Base-by-base conservation (phyloP, 1,284 basidiomycete genomes). In the Trichosporon sp. region DNA sequence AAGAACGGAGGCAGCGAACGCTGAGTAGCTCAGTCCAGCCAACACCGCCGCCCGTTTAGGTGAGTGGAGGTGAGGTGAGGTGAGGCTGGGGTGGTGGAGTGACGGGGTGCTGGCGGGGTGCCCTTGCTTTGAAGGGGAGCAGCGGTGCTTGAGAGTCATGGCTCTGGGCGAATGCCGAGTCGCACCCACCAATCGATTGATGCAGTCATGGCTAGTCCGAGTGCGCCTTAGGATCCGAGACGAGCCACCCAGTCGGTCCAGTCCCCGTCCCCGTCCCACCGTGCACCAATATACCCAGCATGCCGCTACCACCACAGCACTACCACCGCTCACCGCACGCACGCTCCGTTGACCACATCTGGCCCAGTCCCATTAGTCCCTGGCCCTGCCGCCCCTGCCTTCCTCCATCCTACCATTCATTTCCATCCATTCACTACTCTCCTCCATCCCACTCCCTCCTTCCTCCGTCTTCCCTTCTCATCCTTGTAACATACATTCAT, bases 201-300 rank as follows among this genome's bases (percentile, higher is more conserved):
- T 54, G 51, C 6, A 54, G 51, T 54, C 51, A 54, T 54, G 14
- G n/a, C 32, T 63, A 63, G 59, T 63, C 59, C 59, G 59, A 32
- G 32, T 37, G 31, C 59, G 59, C 35, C 59, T 63, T 63, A 63
- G 59, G 59, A 63, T 63, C 59, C 59, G 59, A 63, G 59, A 63
- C 65, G 65, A 40, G 31, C 65, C 38, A 21, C 51, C 19, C 51
- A 26, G 51, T 54, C 48, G 51, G 51, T 16, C 51, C 51, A 54
- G 51, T 26, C 51, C 51, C 51, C 51, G 51, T 26, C 51, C 51
- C 51, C 51, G 51, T 21, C 51, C 51, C 51, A 26, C 51, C 51
- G 11, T 19, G 14, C 51, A 54, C 19, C 51, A 26, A 26, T 26
- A 26, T 26, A 26, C 26, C 26, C 26, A 26, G 26, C 26, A 26